phyloP scores from a whole-genome alignment of 23 red algal species.

The Gracilariopsis chorda region DNA sequence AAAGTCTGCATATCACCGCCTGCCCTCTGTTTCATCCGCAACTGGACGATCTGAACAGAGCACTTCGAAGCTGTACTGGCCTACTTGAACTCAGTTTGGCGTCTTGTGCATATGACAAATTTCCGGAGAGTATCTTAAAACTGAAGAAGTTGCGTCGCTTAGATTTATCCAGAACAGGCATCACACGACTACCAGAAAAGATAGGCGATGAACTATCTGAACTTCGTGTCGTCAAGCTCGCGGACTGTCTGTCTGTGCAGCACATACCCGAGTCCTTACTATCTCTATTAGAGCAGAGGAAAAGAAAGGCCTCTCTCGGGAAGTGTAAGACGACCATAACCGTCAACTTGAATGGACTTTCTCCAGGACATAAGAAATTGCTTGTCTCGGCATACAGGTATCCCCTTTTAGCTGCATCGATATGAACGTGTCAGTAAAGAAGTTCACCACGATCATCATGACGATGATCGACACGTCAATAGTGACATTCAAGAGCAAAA shows the following conservation, averaged over 20 bases:
- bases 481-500: too few relatives aligned
- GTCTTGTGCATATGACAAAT: not conserved
- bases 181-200: not conserved
- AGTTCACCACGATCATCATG: too few relatives aligned
- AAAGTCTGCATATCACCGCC: not conserved
- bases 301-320: not conserved
- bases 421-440: too few relatives aligned
- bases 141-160: slow-evolving; percentile 6
- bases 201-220: not conserved
- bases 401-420: not conserved
- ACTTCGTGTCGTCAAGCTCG: not conserved
- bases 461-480: too few relatives aligned
- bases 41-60: not conserved
- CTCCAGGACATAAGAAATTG: not conserved
- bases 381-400: not conserved
- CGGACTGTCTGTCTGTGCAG: not conserved
- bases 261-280: not conserved
- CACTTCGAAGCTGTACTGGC: not conserved
- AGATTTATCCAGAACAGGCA: not conserved
- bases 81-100: not conserved
- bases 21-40: not conserved
- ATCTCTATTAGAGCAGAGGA: not conserved
- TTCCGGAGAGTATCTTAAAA: not conserved
- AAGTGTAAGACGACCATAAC: not conserved
- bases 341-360: not conserved